Base-by-base conservation (phyloP, 345 rosid genomes). In the Acer campestre region DNA sequence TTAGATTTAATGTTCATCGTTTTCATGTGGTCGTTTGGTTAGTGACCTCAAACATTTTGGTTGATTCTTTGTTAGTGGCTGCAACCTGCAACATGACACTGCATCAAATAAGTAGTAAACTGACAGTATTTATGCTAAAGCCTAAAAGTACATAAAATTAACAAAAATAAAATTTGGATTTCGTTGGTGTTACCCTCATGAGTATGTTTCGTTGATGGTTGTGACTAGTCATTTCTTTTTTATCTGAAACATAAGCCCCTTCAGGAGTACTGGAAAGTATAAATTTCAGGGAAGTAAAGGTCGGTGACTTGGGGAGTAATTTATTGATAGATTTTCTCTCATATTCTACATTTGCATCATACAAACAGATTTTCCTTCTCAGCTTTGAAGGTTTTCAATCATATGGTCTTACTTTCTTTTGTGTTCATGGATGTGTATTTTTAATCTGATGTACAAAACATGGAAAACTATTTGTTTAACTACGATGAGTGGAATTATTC, bases 1-100 rank as follows among this genome's bases (percentile, higher is more conserved):
- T 67, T 40, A 10, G 29, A 10, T 40, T 38, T 38, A 23, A 18
- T 62, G 49, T 23, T 27, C 14, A 22, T 31, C 1, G 23, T 12
- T 77, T 63, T 20, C 20, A 25, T 69, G 16, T 65, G 25, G 70
- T 70, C 27, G 48, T 22, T 29, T n/a, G 20, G 51, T 10, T 6
- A 18, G n/a, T 55, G 20, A 9, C n/a, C 12, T 49, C 22, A 23
- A 27, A 70, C 62, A 17, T 2, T 44, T 61, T 23, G 27, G 59
- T 73, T 73, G 68, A 73, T 44, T 44, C 63, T 51, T 44, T 69
- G 51, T 40, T 62, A 20, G 48, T 62, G 38, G 68, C 10, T 25
- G 53, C 55, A 31, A 51, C 73, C 10, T 25, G 53, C 55, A 31
- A 61, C 73, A 48, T 13, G 68, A 76, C 20, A 25, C 63, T 61